Conservation (phyloP, 257 asterid genomes). For the Rehmannia glutinosa region DNA sequence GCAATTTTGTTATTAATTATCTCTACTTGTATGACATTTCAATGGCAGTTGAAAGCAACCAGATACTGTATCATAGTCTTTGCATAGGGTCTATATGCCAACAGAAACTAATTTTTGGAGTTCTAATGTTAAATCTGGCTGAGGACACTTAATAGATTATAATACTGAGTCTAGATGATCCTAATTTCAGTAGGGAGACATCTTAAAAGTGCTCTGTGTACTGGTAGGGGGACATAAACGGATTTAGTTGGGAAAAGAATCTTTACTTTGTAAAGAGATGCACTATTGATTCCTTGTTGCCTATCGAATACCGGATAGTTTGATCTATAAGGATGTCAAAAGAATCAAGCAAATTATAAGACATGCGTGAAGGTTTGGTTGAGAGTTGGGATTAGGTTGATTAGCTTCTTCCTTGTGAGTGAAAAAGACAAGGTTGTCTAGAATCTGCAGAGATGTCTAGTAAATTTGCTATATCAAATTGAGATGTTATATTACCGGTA, state of each 20-base stretch:
- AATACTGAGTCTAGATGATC: background rate
- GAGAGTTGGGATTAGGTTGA: background rate
- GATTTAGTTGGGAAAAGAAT: background rate
- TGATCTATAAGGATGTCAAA: background rate
- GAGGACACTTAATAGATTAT: background rate
- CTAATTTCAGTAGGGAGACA: background rate
- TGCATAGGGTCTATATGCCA: background rate
- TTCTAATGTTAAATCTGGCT: background rate
- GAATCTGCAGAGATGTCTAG: background rate
- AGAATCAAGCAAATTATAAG: background rate
- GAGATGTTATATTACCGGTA: background rate
- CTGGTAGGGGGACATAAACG: background rate
- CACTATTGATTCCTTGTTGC: background rate
- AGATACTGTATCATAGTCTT: background rate
- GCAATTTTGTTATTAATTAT: background rate
- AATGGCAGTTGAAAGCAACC: constrained; percentile 8
- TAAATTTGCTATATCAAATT: background rate
- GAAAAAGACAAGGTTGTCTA: background rate
- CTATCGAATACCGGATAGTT: background rate
- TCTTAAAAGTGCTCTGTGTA: background rate
- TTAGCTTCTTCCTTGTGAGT: background rate
- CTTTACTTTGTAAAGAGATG: background rate
- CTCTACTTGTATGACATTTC: background rate
- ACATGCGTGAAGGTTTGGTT: background rate
- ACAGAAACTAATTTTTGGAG: background rate